phyloP scores from a whole-genome alignment of 2,329 filamentous ascomycete genomes.

The Myriosclerotinia duriaeana region DNA sequence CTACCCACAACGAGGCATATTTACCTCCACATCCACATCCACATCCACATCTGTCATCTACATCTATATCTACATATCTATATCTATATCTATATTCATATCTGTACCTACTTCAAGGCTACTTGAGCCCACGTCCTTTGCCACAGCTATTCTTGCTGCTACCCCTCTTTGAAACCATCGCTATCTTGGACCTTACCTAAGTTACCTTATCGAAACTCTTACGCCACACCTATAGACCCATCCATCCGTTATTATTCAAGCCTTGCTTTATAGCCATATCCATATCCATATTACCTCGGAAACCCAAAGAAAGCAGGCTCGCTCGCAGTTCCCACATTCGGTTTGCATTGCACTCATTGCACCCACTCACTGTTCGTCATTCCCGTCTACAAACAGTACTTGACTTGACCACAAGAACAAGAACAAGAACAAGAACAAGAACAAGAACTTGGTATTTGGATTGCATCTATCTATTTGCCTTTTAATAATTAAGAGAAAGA shows the following conservation, averaged over 20 bases:
- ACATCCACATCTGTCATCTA: background rate
- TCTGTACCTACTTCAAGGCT: no score
- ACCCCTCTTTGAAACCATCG: conserved; percentile 12
- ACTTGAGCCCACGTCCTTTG: background rate
- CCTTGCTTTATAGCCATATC: background rate
- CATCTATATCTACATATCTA: no score
- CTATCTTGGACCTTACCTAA: conserved; percentile 9
- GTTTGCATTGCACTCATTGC: background rate
- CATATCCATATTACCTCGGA: background rate
- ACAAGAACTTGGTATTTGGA: conserved; percentile 1
- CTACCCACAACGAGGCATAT: conserved; percentile 9
- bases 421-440: background rate
- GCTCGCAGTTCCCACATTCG: conserved; percentile 1
- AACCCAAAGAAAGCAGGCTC: background rate
- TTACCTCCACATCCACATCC: background rate
- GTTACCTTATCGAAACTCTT: background rate
- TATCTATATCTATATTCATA: background rate
- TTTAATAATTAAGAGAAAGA: background rate
- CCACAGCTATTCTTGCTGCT: background rate
- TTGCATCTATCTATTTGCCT: background rate
- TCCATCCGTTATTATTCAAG: background rate
- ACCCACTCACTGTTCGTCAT: conserved; percentile 6
- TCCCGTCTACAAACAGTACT: background rate
- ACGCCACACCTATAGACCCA: background rate
- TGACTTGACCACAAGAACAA: background rate